Evolutionary conservation across 2,329 filamentous ascomycete genomes (phyloP).

Genomic region (Raffaelea deltoideospora): DNA sequence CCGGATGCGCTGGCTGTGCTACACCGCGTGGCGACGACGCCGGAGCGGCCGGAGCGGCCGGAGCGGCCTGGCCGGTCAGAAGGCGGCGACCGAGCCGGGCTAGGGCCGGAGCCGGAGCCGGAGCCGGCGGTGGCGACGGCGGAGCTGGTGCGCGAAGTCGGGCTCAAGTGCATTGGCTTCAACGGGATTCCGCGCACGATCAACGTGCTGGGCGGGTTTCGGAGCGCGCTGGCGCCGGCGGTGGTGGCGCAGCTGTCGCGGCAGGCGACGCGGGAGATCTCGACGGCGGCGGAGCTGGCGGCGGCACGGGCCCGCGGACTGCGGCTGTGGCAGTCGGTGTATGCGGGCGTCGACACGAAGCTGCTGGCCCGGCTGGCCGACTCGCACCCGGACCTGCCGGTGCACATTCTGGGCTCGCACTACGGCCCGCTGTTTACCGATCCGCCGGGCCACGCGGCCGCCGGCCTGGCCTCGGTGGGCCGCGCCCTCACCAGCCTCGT

Average conservation of each 20-base stretch:
- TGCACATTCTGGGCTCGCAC: conserved; percentile 61
- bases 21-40: conserved; percentile 32
- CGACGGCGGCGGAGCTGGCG: conserved; percentile 37
- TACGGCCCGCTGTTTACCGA: conserved; percentile 63
- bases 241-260: conserved; percentile 39
- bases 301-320: conserved; percentile 42
- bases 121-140: conserved; percentile 31
- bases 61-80: too few species aligned
- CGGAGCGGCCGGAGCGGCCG: conserved; percentile 7
- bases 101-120: too few species aligned
- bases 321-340: conserved; percentile 61
- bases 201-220: conserved; percentile 49
- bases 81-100: too few species aligned
- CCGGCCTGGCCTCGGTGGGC: conserved; percentile 40
- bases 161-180: conserved; percentile 42
- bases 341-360: conserved; percentile 58
- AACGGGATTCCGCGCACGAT: conserved; percentile 74
- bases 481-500: conserved; percentile 58
- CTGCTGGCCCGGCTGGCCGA: conserved; percentile 53
- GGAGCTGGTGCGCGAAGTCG: conserved; percentile 61
- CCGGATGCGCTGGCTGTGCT: conserved; percentile 57
- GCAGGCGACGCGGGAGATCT: conserved; percentile 37
- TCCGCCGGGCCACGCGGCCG: conserved; percentile 30
- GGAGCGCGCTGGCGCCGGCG: conserved; percentile 38
- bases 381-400: conserved; percentile 70